These are phyloP conservation scores for Pseudogymnoascus sp. DNA, from an alignment of 2,329 filamentous ascomycete genomes.

Conservation along the genomic window DNA sequence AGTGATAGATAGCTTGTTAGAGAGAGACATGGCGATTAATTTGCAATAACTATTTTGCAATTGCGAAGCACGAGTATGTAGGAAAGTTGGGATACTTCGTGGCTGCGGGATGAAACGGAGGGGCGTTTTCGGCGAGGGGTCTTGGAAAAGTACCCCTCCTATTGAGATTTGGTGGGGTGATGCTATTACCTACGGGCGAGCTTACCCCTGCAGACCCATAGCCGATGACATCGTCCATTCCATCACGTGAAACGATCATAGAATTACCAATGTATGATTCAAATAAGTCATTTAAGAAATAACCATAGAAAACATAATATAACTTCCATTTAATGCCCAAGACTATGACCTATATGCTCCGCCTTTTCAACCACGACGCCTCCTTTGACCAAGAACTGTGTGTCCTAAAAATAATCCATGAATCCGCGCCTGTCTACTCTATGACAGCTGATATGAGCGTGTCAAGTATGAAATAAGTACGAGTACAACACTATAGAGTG, in stretches of 20 bases:
- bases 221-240: constrained; percentile 7
- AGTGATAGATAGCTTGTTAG: constrained; percentile 94
- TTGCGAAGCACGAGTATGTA: not conserved
- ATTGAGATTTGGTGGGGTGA: constrained; percentile 9
- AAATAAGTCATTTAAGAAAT: not conserved
- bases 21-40: constrained; percentile 72
- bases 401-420: not conserved
- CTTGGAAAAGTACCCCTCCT: constrained; percentile 9
- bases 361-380: not conserved
- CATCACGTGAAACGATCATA: not conserved
- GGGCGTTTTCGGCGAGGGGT: constrained; percentile 3
- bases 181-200: constrained; percentile 6
- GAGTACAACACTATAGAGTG: not conserved
- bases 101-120: constrained; percentile 8
- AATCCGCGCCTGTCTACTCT: not conserved
- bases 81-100: constrained; percentile 3
- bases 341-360: not conserved
- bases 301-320: not conserved
- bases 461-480: not conserved
- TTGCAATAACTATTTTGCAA: not conserved
- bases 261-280: not conserved
- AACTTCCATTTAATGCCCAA: not conserved
- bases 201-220: constrained; percentile 8
- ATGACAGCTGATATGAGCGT: not conserved
- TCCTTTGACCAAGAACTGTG: not conserved